Percentiles rank a stretch among this genome's conserved stretches.
Evolutionary conservation across 2,329 filamentous ascomycete genomes (phyloP).

Genomic region (Aspergillaceae sp.): DNA sequence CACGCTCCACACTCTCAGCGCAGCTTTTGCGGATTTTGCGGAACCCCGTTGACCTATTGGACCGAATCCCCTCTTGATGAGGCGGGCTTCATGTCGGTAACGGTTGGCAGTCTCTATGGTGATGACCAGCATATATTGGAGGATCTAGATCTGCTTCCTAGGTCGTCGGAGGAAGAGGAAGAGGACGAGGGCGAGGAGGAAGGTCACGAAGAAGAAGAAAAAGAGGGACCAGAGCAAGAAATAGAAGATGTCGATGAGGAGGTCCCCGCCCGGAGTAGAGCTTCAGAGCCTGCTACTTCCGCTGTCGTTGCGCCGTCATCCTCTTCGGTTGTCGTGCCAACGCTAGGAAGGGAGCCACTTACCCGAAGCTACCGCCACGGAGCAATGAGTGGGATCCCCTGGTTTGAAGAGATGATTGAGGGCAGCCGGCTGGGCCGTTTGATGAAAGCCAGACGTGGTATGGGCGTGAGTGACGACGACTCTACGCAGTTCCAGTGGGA

Average conservation of each 20-base stretch:
- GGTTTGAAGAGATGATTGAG: slow-evolving; percentile 76
- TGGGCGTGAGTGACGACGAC: slow-evolving; percentile 55
- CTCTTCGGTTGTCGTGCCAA: slow-evolving; percentile 15
- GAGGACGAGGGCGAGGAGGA: slow-evolving; percentile 5
- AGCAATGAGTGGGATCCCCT: slow-evolving; percentile 56
- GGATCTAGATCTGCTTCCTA: slow-evolving; percentile 64
- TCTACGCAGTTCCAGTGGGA: slow-evolving; percentile 70
- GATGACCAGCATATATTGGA: slow-evolving; percentile 66
- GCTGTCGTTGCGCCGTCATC: background rate
- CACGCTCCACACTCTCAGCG: slow-evolving; percentile 54
- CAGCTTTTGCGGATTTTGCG: slow-evolving; percentile 87
- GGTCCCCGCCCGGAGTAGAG: slow-evolving; percentile 15
- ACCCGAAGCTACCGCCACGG: slow-evolving; percentile 31
- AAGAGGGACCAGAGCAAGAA: background rate
- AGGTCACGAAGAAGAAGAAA: slow-evolving; percentile 1
- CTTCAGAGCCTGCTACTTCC: slow-evolving; percentile 3
- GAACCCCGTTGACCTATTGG: slow-evolving; percentile 78
- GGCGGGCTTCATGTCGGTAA: slow-evolving; percentile 70
- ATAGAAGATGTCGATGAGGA: slow-evolving; percentile 32
- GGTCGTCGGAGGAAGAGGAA: slow-evolving; percentile 7
- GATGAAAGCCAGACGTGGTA: slow-evolving; percentile 51
- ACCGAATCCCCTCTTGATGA: slow-evolving; percentile 62
- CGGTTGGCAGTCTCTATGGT: slow-evolving; percentile 65
- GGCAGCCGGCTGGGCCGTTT: slow-evolving; percentile 64
- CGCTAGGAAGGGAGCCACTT: slow-evolving; percentile 12